phyloP scores from a whole-genome alignment of 108 stramenopile genomes.

The Pelagomonas calceolata region DNA sequence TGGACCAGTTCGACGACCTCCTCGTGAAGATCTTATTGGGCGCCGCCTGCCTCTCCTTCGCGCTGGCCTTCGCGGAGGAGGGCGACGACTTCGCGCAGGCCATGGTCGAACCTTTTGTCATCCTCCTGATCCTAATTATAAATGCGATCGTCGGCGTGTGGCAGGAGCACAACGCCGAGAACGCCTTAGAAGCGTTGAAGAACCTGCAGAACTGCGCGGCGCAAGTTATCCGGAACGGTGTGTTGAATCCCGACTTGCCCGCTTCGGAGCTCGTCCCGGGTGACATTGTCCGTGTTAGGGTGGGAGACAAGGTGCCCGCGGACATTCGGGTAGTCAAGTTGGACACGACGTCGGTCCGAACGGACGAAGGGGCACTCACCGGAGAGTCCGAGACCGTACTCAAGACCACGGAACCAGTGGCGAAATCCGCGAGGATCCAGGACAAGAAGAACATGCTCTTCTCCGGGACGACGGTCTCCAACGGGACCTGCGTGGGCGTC shows the following conservation, averaged over 20 bases:
- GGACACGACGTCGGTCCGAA: conserved; percentile 42
- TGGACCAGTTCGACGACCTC: conserved; percentile 74
- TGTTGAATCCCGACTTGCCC: conserved; percentile 20
- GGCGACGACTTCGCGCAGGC: conserved; percentile 46
- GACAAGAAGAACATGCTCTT: conserved; percentile 81
- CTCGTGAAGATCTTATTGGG: conserved; percentile 37
- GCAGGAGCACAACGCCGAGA: conserved; percentile 76
- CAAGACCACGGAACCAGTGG: conserved; percentile 36
- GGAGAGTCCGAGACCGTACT: conserved; percentile 66
- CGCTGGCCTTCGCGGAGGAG: conserved; percentile 42
- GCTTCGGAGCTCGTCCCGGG: conserved; percentile 74
- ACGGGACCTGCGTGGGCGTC: conserved; percentile 71
- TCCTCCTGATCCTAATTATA: conserved; percentile 77
- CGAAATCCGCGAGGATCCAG: conserved; percentile 26
- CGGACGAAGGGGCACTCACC: conserved; percentile 66
- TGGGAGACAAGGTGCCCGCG: conserved; percentile 90
- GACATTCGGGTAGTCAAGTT: conserved; percentile 64
- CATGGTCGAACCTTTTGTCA: conserved; percentile 84
- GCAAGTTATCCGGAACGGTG: conserved; percentile 63
- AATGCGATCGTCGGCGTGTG: conserved; percentile 94
- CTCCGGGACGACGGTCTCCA: conserved; percentile 79
- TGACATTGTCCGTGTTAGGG: conserved; percentile 72
- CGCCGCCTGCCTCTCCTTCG: conserved; percentile 33
- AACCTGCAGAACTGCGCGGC: conserved; percentile 69
- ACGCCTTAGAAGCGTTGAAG: conserved; percentile 77